Conservation (phyloP, 371 early-diverging fungal genomes). For the Sporodiniella umbellata region DNA sequence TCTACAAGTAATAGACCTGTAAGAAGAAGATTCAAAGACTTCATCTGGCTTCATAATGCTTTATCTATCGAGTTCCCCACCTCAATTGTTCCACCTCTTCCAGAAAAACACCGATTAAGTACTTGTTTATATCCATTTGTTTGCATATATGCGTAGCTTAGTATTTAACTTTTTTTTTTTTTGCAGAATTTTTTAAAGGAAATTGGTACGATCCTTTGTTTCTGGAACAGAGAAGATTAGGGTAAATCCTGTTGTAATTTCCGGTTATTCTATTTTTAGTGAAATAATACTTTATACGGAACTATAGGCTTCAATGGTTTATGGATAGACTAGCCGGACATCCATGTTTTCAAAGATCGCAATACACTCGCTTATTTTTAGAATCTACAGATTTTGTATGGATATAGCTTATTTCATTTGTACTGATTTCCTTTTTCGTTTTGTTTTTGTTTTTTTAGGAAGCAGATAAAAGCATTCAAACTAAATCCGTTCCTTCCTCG, state of each 20-base stretch:
- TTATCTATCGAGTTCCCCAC: conserved; percentile 72
- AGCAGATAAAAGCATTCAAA: conserved; percentile 26
- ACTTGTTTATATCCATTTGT: conserved; percentile 14
- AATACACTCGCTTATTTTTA: conserved; percentile 72
- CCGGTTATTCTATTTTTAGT: neutral
- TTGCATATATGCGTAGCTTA: neutral
- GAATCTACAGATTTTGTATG: conserved; percentile 75
- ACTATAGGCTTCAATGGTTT: conserved; percentile 70
- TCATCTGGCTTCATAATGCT: conserved; percentile 81
- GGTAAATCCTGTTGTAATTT: no score
- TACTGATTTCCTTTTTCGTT: neutral
- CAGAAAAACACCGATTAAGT: conserved; percentile 89
- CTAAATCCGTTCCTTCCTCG: conserved; percentile 45
- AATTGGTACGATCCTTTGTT: conserved; percentile 89
- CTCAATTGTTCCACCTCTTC: conserved; percentile 87
- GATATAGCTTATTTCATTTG: neutral
- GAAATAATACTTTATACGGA: no score
- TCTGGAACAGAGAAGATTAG: conserved; percentile 75
- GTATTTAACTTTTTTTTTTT: conserved; percentile 4
- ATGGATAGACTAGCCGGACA: conserved; percentile 79
- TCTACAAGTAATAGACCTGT: conserved; percentile 45
- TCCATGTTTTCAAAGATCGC: conserved; percentile 72
- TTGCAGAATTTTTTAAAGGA: conserved; percentile 87
- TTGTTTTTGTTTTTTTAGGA: conserved; percentile 18
- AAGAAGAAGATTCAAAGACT: conserved; percentile 90